A percentile compares a stretch with the other conserved stretches of the same genome.
These are phyloP conservation scores for Colletotrichum noveboracense DNA, from an alignment of 2,329 filamentous ascomycete genomes.

Conservation along the genomic window DNA sequence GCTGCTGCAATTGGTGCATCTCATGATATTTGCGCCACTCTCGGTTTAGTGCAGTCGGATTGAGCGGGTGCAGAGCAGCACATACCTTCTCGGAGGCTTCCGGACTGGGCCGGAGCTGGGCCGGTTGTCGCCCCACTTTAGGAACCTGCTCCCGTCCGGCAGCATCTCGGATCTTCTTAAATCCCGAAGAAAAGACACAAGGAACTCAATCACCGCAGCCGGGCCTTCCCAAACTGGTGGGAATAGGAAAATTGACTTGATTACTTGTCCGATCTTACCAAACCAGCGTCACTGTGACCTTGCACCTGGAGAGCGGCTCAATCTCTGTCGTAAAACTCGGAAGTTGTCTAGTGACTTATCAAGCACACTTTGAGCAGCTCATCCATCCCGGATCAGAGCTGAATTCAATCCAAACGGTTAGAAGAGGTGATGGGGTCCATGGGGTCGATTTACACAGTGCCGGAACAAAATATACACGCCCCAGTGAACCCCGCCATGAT, in stretches of 20 bases:
- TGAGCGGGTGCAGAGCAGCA: not conserved
- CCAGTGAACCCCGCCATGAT: not conserved
- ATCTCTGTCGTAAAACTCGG: not conserved
- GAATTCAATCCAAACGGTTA: rapidly evolving
- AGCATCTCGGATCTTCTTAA: not conserved
- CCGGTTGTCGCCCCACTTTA: not conserved
- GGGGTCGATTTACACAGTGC: not conserved
- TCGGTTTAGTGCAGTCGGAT: not conserved
- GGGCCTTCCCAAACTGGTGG: not conserved
- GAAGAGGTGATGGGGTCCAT: not conserved
- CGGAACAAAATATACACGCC: not conserved
- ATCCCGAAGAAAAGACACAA: not conserved
- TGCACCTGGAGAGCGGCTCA: not conserved
- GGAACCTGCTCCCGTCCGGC: not conserved
- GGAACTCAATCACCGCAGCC: not conserved
- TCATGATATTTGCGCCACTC: not conserved
- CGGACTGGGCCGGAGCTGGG: not conserved
- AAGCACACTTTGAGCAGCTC: not conserved
- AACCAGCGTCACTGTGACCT: not conserved
- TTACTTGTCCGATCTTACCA: not conserved
- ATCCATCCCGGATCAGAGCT: not conserved
- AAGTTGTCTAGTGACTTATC: not conserved
- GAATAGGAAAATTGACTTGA: not conserved
- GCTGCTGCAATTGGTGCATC: rapidly evolving
- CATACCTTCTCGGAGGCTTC: not conserved